A percentile compares a stretch with the other conserved stretches of the same genome.
These are phyloP conservation scores for Volvariella volvacea DNA, from an alignment of 1,284 basidiomycete species.

Conservation along the genomic window DNA sequence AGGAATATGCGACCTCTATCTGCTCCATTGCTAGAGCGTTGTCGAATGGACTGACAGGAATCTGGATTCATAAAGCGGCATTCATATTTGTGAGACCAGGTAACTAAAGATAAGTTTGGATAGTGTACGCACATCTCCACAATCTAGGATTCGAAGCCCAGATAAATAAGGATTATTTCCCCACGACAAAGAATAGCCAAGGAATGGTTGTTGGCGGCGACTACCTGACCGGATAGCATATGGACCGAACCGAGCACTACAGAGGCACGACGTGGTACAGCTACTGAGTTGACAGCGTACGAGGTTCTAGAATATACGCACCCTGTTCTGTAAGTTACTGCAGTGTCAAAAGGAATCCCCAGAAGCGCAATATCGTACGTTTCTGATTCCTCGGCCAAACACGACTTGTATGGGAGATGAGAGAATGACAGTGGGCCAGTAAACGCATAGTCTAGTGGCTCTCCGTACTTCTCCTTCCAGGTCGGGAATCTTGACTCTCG, in stretches of 20 bases:
- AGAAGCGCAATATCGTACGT: conserved; percentile 69
- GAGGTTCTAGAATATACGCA: too few species aligned
- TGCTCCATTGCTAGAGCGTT: conserved; percentile 73
- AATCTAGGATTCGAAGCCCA: conserved; percentile 63
- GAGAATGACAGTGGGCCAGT: conserved; percentile 71
- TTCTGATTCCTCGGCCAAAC: conserved; percentile 51
- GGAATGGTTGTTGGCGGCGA: conserved; percentile 48
- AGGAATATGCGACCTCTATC: conserved; percentile 72
- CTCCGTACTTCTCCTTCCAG: conserved; percentile 66
- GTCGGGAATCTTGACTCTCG: too few species aligned
- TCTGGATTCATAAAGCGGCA: conserved; percentile 29
- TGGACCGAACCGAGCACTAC: conserved; percentile 74
- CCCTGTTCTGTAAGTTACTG: conserved; percentile 62
- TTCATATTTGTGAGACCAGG: background rate
- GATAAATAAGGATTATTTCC: conserved; percentile 57
- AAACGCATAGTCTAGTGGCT: conserved; percentile 63
- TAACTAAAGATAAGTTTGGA: background rate
- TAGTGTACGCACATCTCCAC: conserved; percentile 65
- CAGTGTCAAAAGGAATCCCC: conserved; percentile 80
- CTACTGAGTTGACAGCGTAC: too few species aligned
- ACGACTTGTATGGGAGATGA: conserved; percentile 63
- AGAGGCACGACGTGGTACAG: too few species aligned
- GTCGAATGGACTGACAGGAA: conserved; percentile 67
- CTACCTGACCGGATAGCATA: conserved; percentile 75
- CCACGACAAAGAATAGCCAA: conserved; percentile 65